These are phyloP conservation scores for Apiotrichum porosum DNA, from an alignment of 1,284 basidiomycete species.

Conservation along the genomic window DNA sequence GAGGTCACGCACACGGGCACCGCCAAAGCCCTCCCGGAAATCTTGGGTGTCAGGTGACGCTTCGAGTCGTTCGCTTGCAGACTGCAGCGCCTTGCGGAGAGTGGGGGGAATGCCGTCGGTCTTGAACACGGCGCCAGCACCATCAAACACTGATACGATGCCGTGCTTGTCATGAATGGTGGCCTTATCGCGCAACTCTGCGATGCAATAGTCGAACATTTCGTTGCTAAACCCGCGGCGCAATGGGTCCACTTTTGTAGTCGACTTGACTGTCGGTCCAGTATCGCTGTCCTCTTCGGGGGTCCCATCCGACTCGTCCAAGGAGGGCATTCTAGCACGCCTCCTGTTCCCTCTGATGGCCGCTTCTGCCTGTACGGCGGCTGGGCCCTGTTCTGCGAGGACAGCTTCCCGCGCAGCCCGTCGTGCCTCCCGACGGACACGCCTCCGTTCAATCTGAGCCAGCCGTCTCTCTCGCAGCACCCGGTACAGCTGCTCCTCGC, in stretches of 20 bases:
- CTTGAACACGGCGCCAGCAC: slow-evolving; percentile 1
- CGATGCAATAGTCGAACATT: slow-evolving; percentile 3
- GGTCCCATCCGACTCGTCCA: neutral
- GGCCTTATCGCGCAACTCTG: slow-evolving; percentile 3
- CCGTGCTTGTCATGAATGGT: neutral
- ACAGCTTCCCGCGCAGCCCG: too few species aligned
- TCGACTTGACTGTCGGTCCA: neutral
- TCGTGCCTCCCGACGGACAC: too few species aligned
- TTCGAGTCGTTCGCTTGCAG: slow-evolving; percentile 1
- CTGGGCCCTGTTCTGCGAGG: too few species aligned
- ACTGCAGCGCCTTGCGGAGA: neutral
- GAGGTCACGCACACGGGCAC: slow-evolving; percentile 2
- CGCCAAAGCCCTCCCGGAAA: neutral
- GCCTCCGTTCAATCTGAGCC: too few species aligned
- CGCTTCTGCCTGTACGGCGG: too few species aligned
- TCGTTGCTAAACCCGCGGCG: neutral
- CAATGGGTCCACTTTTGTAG: neutral
- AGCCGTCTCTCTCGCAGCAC: too few species aligned
- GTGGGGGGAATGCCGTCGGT: neutral
- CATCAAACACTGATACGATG: neutral
- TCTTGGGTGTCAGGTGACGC: neutral
- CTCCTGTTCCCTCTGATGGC: too few species aligned
- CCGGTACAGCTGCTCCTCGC: neutral
- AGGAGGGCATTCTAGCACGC: neutral
- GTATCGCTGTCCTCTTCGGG: neutral